Conservation (phyloP, 2,329 filamentous ascomycete genomes). For the Orbilia ellipsospora region DNA sequence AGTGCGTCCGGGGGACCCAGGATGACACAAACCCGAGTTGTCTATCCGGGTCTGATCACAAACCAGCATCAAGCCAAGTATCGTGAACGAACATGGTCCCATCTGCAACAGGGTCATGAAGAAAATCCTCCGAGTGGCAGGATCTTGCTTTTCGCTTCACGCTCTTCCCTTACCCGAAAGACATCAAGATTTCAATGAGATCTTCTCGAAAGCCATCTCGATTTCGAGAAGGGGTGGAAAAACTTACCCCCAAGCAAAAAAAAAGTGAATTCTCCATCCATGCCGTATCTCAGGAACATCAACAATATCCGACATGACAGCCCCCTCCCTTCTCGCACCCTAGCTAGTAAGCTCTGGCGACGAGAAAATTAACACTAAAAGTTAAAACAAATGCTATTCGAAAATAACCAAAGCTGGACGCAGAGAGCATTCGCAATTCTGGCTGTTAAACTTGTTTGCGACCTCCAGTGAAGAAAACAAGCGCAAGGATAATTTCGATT, state of each 20-base stretch:
- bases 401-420: constrained; percentile 37
- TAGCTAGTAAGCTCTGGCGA: constrained; percentile 4
- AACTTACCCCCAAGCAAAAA: constrained; percentile 14
- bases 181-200: constrained; percentile 54
- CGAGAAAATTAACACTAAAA: constrained; percentile 19
- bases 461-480: constrained; percentile 16
- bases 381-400: no score
- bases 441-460: constrained; percentile 13
- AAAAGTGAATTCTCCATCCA: constrained; percentile 42
- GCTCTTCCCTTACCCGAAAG: constrained; percentile 54
- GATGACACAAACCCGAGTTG: constrained; percentile 54
- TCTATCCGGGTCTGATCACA: constrained; percentile 55
- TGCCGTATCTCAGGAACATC: constrained; percentile 52
- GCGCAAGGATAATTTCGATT: constrained; percentile 27
- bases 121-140: constrained; percentile 56
- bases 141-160: constrained; percentile 56
- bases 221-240: constrained; percentile 38
- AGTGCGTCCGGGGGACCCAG: constrained; percentile 54
- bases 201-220: constrained; percentile 40
- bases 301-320: constrained; percentile 18
- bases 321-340: constrained; percentile 2
- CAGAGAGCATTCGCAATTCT: constrained; percentile 12
- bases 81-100: constrained; percentile 51
- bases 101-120: constrained; percentile 55
- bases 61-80: constrained; percentile 56